Evolutionary conservation across 257 asterid species (phyloP).

Genomic region (Misopates orontium): DNA sequence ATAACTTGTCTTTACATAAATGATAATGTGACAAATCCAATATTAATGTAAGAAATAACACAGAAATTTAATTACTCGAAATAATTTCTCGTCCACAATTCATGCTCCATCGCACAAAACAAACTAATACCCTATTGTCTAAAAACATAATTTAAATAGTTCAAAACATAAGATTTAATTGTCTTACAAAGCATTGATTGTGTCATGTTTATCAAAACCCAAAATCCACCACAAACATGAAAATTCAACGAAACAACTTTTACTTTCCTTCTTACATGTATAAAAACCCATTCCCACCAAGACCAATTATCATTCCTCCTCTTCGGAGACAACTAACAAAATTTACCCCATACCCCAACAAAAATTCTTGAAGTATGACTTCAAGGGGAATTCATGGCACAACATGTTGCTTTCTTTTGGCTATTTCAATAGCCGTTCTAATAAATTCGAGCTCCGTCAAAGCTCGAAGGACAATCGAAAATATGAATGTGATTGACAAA

Average conservation of each 20-base stretch:
- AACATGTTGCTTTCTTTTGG: constrained; percentile 31
- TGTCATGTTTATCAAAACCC: neutral
- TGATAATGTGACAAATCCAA: too few species aligned
- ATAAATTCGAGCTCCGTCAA: constrained; percentile 1
- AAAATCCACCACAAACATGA: neutral
- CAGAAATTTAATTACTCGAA: neutral
- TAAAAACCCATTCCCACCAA: constrained; percentile 25
- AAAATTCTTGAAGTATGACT: constrained; percentile 26
- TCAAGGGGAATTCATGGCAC: constrained; percentile 32
- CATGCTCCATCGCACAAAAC: neutral
- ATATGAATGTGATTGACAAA: constrained; percentile 60
- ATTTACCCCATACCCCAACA: neutral
- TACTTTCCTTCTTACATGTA: constrained; percentile 28
- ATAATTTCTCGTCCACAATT: neutral
- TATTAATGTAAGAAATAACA: too few species aligned
- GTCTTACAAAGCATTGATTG: neutral
- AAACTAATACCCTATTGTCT: neutral
- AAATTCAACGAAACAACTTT: neutral
- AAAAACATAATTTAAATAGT: neutral
- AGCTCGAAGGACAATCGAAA: constrained; percentile 27
- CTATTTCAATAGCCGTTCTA: constrained; percentile 31
- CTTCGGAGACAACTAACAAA: constrained; percentile 18
- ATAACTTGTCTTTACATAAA: too few species aligned
- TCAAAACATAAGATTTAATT: neutral
- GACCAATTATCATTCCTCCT: constrained; percentile 9